These are phyloP conservation scores for Yamadazyma kitorensis DNA, from an alignment of 805 yeast species.

Conservation along the genomic window DNA sequence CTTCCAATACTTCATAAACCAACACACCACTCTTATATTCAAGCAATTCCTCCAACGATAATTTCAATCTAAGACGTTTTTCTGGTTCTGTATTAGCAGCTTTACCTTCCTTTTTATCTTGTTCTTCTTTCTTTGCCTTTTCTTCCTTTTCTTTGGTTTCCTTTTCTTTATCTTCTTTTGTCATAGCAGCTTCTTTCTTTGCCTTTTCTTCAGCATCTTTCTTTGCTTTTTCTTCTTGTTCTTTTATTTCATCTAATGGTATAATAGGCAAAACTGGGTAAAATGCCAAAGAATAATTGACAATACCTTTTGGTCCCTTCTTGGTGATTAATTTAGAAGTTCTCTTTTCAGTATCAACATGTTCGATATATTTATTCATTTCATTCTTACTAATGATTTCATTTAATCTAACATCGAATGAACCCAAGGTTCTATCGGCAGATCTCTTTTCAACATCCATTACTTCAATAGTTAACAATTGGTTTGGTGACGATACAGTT, in stretches of 20 bases:
- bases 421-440: constrained; percentile 87
- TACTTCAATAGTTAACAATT: constrained; percentile 78
- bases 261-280: constrained; percentile 81
- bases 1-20: constrained; percentile 62
- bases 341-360: constrained; percentile 53
- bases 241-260: constrained; percentile 69
- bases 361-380: constrained; percentile 55
- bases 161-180: constrained; percentile 22
- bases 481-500: constrained; percentile 80
- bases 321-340: constrained; percentile 64
- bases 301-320: constrained; percentile 80
- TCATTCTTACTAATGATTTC: constrained; percentile 71
- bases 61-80: constrained; percentile 23
- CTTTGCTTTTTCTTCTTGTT: constrained; percentile 43
- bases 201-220: constrained; percentile 35
- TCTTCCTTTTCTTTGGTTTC: constrained; percentile 32
- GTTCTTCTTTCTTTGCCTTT: constrained; percentile 18
- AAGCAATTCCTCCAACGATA: constrained; percentile 57
- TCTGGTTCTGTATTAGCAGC: constrained; percentile 23
- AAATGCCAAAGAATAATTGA: constrained; percentile 74
- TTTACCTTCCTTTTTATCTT: constrained; percentile 33
- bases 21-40: constrained; percentile 73
- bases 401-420: constrained; percentile 64
- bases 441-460: constrained; percentile 84
- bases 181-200: constrained; percentile 25